Conservation (phyloP, 306 rosid species). For the Cucumis hystrix region DNA sequence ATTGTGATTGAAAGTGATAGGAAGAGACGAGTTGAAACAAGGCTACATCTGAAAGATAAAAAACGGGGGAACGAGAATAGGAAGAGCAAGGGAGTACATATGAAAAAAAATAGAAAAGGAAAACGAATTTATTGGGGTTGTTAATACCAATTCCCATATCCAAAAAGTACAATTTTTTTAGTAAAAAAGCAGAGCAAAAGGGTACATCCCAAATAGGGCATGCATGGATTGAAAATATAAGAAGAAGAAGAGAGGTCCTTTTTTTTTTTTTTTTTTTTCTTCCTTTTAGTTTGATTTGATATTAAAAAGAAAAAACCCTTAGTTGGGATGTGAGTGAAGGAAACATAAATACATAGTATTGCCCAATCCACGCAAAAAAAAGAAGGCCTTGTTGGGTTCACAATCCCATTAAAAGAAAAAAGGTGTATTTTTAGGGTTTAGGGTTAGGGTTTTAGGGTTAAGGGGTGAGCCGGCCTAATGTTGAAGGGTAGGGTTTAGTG, state of each 20-base stretch:
- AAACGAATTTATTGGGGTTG: not conserved
- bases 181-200: constrained; percentile 31
- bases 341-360: not conserved
- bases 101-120: no score
- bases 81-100: not conserved
- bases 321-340: not conserved
- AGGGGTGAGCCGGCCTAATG: not conserved
- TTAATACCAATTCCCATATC: constrained; percentile 25
- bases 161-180: constrained; percentile 20
- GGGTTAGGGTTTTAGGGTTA: constrained; percentile 3
- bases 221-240: not conserved
- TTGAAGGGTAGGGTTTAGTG: not conserved
- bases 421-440: not conserved
- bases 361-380: not conserved
- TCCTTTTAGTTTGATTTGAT: no score
- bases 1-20: no score
- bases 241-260: not conserved
- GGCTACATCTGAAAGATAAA: no score
- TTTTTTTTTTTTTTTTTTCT: not conserved
- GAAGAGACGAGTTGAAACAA: not conserved
- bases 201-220: constrained; percentile 15
- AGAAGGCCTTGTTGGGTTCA: not conserved
- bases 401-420: not conserved
- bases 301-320: no score
- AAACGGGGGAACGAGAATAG: not conserved